Percentiles rank a stretch among this genome's conserved stretches.
These are phyloP conservation scores for Canna indica DNA, from an alignment of 176 grass and related monocot genomes.

Conservation along the genomic window DNA sequence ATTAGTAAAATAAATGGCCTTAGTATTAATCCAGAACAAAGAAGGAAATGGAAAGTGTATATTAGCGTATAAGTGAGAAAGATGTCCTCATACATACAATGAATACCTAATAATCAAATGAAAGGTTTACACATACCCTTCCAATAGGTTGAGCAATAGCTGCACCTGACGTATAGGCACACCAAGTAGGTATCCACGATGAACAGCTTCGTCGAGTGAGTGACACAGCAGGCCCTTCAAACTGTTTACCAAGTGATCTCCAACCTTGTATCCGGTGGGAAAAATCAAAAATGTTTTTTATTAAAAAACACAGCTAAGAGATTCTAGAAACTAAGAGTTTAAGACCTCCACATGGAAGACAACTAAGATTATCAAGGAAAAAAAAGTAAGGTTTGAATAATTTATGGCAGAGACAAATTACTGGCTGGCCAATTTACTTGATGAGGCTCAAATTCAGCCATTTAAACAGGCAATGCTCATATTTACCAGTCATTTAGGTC, in stretches of 20 bases:
- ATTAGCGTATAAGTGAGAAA: background rate
- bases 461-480: background rate
- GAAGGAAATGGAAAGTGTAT: background rate
- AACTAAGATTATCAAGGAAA: background rate
- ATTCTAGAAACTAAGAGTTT: background rate
- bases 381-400: background rate
- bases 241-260: slow-evolving; percentile 74
- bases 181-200: slow-evolving; percentile 79
- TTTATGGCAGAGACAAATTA: background rate
- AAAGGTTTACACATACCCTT: slow-evolving; percentile 37
- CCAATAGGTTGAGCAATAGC: slow-evolving; percentile 62
- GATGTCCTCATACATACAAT: background rate
- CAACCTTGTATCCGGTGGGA: slow-evolving; percentile 58
- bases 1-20: background rate
- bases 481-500: background rate
- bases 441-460: background rate
- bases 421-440: background rate
- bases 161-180: slow-evolving; percentile 76
- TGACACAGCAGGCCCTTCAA: slow-evolving; percentile 65
- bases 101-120: background rate
- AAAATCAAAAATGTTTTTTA: slow-evolving; percentile 13
- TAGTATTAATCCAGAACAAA: background rate
- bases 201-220: slow-evolving; percentile 47
- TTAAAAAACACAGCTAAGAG: background rate
- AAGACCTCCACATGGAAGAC: background rate